Conservation (phyloP, 2,329 filamentous ascomycete genomes). For the Penicillium sumatraense region DNA sequence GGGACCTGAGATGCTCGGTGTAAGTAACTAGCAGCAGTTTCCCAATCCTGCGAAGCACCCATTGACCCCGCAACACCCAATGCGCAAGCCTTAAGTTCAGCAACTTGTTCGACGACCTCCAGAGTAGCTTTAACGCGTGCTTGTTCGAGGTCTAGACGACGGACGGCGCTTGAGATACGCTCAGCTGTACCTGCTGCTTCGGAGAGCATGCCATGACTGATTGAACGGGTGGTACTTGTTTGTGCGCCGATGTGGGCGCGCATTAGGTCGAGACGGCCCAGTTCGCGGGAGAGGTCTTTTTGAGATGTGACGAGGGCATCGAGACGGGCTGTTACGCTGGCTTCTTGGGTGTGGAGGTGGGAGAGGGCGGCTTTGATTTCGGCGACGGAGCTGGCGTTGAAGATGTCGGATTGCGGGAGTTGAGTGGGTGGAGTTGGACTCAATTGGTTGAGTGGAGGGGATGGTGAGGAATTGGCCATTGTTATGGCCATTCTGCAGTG, state of each 20-base stretch:
- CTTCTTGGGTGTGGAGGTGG: slow-evolving; percentile 76
- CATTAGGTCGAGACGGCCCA: slow-evolving; percentile 84
- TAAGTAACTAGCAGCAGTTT: slow-evolving; percentile 90
- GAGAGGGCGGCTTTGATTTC: slow-evolving; percentile 80
- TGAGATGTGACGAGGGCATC: slow-evolving; percentile 80
- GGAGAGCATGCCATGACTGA: slow-evolving; percentile 90
- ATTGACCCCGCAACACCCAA: slow-evolving; percentile 93
- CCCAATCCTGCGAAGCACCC: slow-evolving; percentile 98
- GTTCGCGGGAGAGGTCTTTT: slow-evolving; percentile 81
- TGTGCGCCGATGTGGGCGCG: slow-evolving; percentile 88
- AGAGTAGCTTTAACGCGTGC: slow-evolving; percentile 87
- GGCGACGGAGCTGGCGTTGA: slow-evolving; percentile 73
- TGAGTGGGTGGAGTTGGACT: slow-evolving; percentile 3
- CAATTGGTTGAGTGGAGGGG: slow-evolving; percentile 8
- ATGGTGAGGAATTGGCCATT: slow-evolving; percentile 33
- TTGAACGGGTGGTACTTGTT: slow-evolving; percentile 77
- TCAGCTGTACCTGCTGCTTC: slow-evolving; percentile 83
- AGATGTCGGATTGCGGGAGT: slow-evolving; percentile 54
- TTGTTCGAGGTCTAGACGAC: slow-evolving; percentile 87
- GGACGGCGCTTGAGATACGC: slow-evolving; percentile 84
- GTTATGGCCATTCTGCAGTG: slow-evolving; percentile 8
- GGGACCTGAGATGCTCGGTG: slow-evolving; percentile 82
- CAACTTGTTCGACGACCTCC: slow-evolving; percentile 91
- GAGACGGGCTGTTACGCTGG: slow-evolving; percentile 72
- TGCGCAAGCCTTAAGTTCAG: slow-evolving; percentile 94